A percentile compares a stretch with the other conserved stretches of the same genome.
Evolutionary conservation across 1,284 basidiomycete genomes (phyloP).

Genomic region (Erythrobasidium hasegawianum): DNA sequence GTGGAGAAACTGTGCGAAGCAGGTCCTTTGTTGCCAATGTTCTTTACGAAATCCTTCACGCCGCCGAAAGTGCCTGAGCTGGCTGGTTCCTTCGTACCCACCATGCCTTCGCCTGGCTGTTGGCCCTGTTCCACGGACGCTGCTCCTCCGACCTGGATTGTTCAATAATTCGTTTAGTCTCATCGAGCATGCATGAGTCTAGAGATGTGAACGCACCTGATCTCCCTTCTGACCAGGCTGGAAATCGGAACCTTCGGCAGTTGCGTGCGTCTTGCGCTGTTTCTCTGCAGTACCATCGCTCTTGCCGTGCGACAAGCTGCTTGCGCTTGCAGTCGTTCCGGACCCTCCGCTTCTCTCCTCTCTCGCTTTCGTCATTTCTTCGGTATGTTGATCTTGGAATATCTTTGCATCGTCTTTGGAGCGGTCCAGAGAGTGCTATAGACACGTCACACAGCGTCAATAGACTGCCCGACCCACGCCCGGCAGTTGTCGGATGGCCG

Average conservation of each 20-base stretch:
- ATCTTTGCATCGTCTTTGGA: slow-evolving; percentile 4
- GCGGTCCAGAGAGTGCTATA: slow-evolving; percentile 27
- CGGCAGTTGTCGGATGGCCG: not conserved
- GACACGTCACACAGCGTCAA: no score
- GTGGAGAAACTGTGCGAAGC: slow-evolving; percentile 23
- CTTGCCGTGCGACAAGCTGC: slow-evolving; percentile 17
- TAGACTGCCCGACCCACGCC: no score
- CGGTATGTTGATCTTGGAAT: slow-evolving; percentile 24
- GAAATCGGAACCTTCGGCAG: slow-evolving; percentile 9
- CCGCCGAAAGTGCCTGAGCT: slow-evolving; percentile 6
- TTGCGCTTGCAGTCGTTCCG: slow-evolving; percentile 10
- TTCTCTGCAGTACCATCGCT: slow-evolving; percentile 3
- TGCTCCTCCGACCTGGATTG: slow-evolving; percentile 9
- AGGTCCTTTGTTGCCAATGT: slow-evolving; percentile 17
- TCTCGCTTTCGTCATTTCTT: slow-evolving; percentile 12
- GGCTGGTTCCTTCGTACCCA: slow-evolving; percentile 14
- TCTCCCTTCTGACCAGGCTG: slow-evolving; percentile 30
- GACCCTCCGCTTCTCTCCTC: slow-evolving; percentile 13
- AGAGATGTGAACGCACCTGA: not conserved
- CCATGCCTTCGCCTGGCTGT: slow-evolving; percentile 28
- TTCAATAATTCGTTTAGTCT: not conserved
- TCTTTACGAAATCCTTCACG: slow-evolving; percentile 26
- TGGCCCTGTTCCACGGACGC: slow-evolving; percentile 6
- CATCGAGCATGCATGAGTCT: no score
- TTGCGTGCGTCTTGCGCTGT: slow-evolving; percentile 7